phyloP scores from a whole-genome alignment of 257 asterid species.

The Penstemon eatonii region DNA sequence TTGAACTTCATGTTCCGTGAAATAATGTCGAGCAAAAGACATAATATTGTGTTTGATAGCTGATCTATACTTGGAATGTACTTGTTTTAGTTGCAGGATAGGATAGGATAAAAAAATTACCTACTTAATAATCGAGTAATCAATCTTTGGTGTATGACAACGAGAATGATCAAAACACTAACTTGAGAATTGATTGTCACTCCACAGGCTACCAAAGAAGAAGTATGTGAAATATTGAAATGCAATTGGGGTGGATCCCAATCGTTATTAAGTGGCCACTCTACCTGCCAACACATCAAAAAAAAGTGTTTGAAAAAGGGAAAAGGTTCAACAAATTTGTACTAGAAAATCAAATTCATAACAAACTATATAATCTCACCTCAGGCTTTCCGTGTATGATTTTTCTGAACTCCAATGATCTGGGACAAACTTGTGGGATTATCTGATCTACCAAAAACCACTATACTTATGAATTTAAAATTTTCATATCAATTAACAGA shows the following conservation, averaged over 20 bases:
- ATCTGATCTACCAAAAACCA: constrained; percentile 75
- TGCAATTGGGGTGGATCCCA: constrained; percentile 59
- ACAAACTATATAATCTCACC: constrained; percentile 41
- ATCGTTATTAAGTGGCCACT: constrained; percentile 52
- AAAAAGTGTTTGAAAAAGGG: constrained; percentile 5
- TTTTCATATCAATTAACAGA: constrained; percentile 12
- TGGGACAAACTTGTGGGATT: constrained; percentile 56
- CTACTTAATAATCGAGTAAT: neutral
- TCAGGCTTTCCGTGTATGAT: constrained; percentile 85
- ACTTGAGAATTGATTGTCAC: constrained; percentile 68
- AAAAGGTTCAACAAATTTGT: neutral
- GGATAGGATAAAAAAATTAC: neutral
- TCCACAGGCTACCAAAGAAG: constrained; percentile 91
- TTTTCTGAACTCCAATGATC: constrained; percentile 66
- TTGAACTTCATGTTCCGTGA: constrained; percentile 59
- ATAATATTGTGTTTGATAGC: constrained; percentile 58
- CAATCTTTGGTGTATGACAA: neutral
- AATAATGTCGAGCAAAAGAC: constrained; percentile 75
- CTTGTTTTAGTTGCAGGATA: constrained; percentile 5
- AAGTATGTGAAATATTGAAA: constrained; percentile 83
- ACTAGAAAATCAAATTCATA: constrained; percentile 3
- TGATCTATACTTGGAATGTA: constrained; percentile 55
- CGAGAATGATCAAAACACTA: constrained; percentile 37
- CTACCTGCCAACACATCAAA: constrained; percentile 51
- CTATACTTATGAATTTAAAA: constrained; percentile 23